A percentile compares a stretch with the other conserved stretches of the same genome.
Evolutionary conservation across 2,329 filamentous ascomycete genomes (phyloP).

Genomic region (Chalaropsis ovoidea): DNA sequence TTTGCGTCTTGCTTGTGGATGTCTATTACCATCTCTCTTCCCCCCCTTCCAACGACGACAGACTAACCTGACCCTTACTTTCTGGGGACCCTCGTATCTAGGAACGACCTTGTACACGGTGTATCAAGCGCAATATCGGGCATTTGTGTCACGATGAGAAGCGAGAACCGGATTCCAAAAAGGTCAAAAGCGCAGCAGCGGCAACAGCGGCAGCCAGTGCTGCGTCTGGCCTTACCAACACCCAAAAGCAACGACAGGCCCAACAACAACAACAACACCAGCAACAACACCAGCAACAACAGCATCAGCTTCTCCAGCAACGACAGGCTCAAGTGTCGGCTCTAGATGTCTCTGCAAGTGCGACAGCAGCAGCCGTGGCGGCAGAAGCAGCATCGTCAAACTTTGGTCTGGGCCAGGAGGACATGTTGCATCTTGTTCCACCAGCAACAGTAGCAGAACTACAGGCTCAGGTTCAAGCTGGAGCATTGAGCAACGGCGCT

Average conservation of each 20-base stretch:
- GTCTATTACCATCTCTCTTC: constrained; percentile 17
- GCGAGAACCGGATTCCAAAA: constrained; percentile 71
- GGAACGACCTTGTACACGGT: constrained; percentile 93
- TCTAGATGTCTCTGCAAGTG: constrained; percentile 24
- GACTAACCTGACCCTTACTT: constrained; percentile 29
- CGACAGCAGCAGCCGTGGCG: constrained; percentile 23
- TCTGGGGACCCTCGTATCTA: constrained; percentile 35
- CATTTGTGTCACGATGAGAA: constrained; percentile 98
- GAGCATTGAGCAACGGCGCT: constrained; percentile 41
- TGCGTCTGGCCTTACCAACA: not conserved
- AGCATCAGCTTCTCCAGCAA: constrained; percentile 30
- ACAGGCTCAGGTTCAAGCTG: constrained; percentile 44
- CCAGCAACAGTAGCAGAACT: constrained; percentile 57
- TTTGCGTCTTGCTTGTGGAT: not conserved
- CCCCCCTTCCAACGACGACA: constrained; percentile 28
- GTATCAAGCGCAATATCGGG: constrained; percentile 96
- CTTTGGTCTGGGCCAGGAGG: constrained; percentile 40
- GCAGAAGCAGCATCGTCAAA: constrained; percentile 15
- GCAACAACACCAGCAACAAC: constrained; percentile 29
- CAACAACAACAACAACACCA: constrained; percentile 30
- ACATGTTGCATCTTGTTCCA: constrained; percentile 59
- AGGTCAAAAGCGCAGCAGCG: constrained; percentile 57
- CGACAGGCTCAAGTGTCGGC: constrained; percentile 4
- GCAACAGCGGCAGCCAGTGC: constrained; percentile 28
- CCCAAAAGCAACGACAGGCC: constrained; percentile 31